Evolutionary conservation across 2,329 filamentous ascomycete species (phyloP).

Genomic region (Neonectria ditissima): DNA sequence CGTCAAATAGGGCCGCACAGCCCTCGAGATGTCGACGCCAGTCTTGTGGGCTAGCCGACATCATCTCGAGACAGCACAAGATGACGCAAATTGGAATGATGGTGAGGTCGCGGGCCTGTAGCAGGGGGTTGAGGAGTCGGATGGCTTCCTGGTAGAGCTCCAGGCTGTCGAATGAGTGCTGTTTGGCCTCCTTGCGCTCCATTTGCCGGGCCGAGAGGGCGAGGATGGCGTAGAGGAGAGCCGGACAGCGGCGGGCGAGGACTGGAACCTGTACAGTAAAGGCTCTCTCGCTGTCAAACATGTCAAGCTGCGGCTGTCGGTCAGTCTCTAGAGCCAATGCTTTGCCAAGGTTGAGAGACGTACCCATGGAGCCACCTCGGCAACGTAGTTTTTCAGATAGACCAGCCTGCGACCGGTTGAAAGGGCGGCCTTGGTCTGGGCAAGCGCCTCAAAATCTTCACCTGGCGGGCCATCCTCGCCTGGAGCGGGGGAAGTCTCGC

Average conservation of each 20-base stretch:
- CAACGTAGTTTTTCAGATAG: slow-evolving; percentile 64
- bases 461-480: slow-evolving; percentile 34
- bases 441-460: slow-evolving; percentile 37
- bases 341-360: slow-evolving; percentile 22
- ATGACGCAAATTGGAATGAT: slow-evolving; percentile 55
- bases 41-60: slow-evolving; percentile 56
- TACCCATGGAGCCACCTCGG: slow-evolving; percentile 65
- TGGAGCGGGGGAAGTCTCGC: slow-evolving; percentile 52
- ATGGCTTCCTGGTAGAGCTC: slow-evolving; percentile 68
- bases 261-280: slow-evolving; percentile 66
- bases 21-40: slow-evolving; percentile 70
- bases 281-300: slow-evolving; percentile 65
- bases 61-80: slow-evolving; percentile 57
- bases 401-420: slow-evolving; percentile 50
- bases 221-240: slow-evolving; percentile 63
- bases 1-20: slow-evolving; percentile 66
- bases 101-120: slow-evolving; percentile 48
- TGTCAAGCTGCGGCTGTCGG: slow-evolving; percentile 60
- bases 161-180: slow-evolving; percentile 62
- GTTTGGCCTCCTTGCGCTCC: slow-evolving; percentile 60
- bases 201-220: slow-evolving; percentile 66
- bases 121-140: slow-evolving; percentile 52
- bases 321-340: background rate
- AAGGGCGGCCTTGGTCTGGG: slow-evolving; percentile 44
- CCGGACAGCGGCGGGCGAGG: slow-evolving; percentile 59